Evolutionary conservation across 805 yeast species (phyloP).

Genomic region (Pichia deserticola): DNA sequence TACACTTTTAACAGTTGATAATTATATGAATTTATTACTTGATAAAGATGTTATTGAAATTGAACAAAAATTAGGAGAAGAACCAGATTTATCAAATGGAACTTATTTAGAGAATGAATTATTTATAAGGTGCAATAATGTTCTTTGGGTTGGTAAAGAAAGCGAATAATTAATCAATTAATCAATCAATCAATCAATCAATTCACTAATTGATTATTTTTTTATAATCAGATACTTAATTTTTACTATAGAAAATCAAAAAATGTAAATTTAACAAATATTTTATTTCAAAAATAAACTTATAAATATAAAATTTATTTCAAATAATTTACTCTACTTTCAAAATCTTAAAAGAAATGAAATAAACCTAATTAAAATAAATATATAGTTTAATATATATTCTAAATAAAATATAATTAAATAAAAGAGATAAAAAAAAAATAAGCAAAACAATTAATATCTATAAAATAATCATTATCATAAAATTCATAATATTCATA

Average conservation of each 20-base stretch:
- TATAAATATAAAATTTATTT: no score
- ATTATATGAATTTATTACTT: slow-evolving; percentile 84
- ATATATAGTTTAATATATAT: neutral
- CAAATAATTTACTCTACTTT: no score
- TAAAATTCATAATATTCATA: neutral
- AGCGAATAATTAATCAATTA: neutral
- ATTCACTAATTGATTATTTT: neutral
- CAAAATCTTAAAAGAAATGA: no score
- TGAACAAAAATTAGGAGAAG: slow-evolving; percentile 37
- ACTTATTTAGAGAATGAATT: slow-evolving; percentile 42
- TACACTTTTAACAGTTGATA: slow-evolving; percentile 68
- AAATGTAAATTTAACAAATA: neutral
- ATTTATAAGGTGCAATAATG: slow-evolving; percentile 87
- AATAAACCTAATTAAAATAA: no score
- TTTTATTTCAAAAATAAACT: neutral
- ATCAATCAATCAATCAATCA: no score
- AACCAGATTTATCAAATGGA: slow-evolving; percentile 35
- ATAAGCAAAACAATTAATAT: neutral
- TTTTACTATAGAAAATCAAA: neutral
- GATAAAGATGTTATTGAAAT: slow-evolving; percentile 44
- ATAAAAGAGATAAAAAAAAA: neutral
- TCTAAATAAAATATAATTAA: neutral
- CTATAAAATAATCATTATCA: neutral
- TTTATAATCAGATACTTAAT: neutral
- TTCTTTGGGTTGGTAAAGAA: slow-evolving; percentile 59